phyloP scores from a whole-genome alignment of 2,329 filamentous ascomycete genomes.

The Cordyceps pruinosa region DNA sequence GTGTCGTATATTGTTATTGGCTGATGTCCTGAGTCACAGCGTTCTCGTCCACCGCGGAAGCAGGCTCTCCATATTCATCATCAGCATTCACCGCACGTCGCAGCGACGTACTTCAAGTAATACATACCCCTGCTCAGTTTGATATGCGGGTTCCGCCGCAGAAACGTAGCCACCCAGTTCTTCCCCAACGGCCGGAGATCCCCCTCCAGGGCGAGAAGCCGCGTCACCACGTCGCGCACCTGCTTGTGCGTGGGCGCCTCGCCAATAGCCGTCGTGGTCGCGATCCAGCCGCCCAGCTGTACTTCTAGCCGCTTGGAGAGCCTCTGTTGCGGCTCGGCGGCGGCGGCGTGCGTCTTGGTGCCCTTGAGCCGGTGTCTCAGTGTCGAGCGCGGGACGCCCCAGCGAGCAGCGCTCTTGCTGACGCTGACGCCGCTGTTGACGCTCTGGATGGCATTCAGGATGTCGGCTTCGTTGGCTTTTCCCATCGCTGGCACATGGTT shows the following conservation, averaged over 20 bases:
- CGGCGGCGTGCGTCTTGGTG: neutral
- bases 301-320: conserved; percentile 12
- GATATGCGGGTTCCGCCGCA: conserved; percentile 5
- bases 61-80: neutral
- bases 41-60: neutral
- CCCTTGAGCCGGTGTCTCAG: neutral
- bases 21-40: no score
- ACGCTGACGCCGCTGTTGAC: neutral
- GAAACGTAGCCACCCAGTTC: conserved; percentile 11
- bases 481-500: neutral
- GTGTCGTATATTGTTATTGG: no score
- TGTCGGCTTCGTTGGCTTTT: neutral
- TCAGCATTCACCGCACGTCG: neutral
- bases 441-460: neutral
- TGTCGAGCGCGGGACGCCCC: neutral
- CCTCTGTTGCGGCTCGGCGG: neutral
- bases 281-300: conserved; percentile 11
- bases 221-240: neutral
- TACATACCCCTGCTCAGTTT: neutral
- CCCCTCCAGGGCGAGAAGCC: conserved; percentile 6
- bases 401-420: neutral
- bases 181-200: conserved; percentile 9
- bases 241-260: conserved; percentile 8
- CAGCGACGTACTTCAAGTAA: neutral
- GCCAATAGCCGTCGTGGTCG: neutral